Evolutionary conservation across 2,329 filamentous ascomycete genomes (phyloP).

Genomic region (Myriangium duriaei): DNA sequence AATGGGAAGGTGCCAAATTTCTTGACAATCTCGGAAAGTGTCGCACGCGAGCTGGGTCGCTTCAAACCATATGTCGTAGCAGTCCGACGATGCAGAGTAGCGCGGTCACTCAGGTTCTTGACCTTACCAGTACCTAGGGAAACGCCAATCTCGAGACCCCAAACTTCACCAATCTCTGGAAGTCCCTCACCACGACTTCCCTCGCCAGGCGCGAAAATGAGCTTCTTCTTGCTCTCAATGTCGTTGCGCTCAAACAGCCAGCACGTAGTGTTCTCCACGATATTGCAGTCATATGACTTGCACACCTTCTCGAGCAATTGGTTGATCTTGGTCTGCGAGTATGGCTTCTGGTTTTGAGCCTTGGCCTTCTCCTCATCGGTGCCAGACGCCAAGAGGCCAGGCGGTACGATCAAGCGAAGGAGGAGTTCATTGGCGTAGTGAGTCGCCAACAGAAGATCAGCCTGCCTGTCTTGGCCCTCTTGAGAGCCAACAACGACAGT

Average conservation of each 20-base stretch:
- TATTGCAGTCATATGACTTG: constrained; percentile 78
- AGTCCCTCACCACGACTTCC: constrained; percentile 82
- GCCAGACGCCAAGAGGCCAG: constrained; percentile 69
- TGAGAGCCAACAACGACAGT: constrained; percentile 62
- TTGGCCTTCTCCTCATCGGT: constrained; percentile 94
- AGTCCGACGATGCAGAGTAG: constrained; percentile 88
- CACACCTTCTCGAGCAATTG: constrained; percentile 80
- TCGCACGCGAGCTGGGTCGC: constrained; percentile 83
- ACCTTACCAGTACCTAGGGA: constrained; percentile 87
- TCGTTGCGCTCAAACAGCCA: constrained; percentile 96
- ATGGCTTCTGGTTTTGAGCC: constrained; percentile 64
- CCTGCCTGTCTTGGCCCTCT: constrained; percentile 57
- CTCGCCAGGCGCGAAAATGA: constrained; percentile 77
- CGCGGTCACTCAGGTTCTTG: constrained; percentile 75
- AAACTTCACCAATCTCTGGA: constrained; percentile 83
- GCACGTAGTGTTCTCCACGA: constrained; percentile 96
- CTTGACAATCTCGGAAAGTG: constrained; percentile 88
- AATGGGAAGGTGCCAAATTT: constrained; percentile 98
- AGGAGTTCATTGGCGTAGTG: constrained; percentile 94
- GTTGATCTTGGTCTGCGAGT: constrained; percentile 77
- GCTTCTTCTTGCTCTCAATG: constrained; percentile 97
- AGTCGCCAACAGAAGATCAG: constrained; percentile 80
- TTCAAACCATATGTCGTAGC: constrained; percentile 86
- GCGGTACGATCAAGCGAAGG: constrained; percentile 77
- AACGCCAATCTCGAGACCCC: constrained; percentile 94